A percentile compares a stretch with the other conserved stretches of the same genome.
Evolutionary conservation across 148 eudicot genomes (phyloP).

Genomic region (Vaccinium myrtillus): DNA sequence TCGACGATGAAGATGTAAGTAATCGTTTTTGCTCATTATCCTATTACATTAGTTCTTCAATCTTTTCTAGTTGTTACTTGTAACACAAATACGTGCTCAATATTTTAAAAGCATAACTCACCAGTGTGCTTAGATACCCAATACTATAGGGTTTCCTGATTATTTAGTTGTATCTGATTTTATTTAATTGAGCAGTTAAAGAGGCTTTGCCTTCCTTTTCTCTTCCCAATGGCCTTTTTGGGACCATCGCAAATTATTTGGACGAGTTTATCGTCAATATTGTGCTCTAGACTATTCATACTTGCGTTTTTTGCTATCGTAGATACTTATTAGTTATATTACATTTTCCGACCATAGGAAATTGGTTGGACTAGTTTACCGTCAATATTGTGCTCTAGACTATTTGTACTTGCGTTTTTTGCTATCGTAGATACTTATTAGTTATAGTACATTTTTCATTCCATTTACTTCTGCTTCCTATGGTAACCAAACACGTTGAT

Average conservation of each 20-base stretch:
- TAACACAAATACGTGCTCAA: background rate
- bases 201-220: background rate
- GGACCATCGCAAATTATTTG: background rate
- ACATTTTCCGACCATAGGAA: background rate
- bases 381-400: background rate
- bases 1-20: constrained; percentile 80
- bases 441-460: background rate
- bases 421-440: background rate
- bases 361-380: background rate
- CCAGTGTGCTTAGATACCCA: background rate
- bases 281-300: background rate
- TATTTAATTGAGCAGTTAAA: background rate
- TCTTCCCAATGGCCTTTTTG: background rate
- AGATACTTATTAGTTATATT: background rate
- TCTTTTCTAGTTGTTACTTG: background rate
- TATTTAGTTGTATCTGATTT: background rate
- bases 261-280: background rate
- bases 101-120: background rate
- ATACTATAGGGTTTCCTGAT: background rate
- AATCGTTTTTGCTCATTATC: constrained; percentile 5
- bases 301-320: background rate
- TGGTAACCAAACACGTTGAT: background rate
- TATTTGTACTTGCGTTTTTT: background rate
- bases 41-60: constrained; percentile 4
- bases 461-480: background rate